phyloP scores from a whole-genome alignment of 1,284 basidiomycete species.

The Butyriboletus appendiculatus region DNA sequence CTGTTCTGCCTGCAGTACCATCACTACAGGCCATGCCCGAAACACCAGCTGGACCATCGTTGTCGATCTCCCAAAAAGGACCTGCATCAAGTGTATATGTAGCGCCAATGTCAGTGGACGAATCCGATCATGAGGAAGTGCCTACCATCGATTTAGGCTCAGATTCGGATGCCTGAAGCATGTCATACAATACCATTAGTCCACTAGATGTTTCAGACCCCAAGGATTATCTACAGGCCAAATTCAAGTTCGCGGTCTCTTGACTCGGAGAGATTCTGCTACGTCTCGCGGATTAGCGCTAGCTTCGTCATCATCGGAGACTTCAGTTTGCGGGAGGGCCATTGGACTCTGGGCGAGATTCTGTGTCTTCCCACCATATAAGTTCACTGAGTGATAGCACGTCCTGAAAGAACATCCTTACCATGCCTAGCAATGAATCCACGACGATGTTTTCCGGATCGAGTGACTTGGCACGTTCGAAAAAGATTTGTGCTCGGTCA shows the following conservation, averaged over 20 bases:
- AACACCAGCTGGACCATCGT: not conserved
- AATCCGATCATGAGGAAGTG: slow-evolving; percentile 53
- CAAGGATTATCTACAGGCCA: not conserved
- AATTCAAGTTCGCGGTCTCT: slow-evolving; percentile 22
- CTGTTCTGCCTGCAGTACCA: not conserved
- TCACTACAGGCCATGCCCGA: not conserved
- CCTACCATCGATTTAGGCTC: slow-evolving; percentile 55
- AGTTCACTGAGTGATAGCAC: not conserved
- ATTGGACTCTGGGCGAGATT: slow-evolving; percentile 17
- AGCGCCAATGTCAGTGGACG: slow-evolving; percentile 27
- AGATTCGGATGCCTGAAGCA: slow-evolving; percentile 41
- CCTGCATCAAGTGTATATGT: not conserved
- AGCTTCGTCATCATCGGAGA: slow-evolving; percentile 52
- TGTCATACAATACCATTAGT: not conserved
- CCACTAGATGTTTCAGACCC: not conserved
- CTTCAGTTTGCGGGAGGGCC: slow-evolving; percentile 25
- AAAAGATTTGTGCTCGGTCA: slow-evolving; percentile 61
- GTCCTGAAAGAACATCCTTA: slow-evolving; percentile 10
- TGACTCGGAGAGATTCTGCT: slow-evolving; percentile 19
- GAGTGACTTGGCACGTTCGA: slow-evolving; percentile 59
- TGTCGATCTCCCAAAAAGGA: slow-evolving; percentile 7
- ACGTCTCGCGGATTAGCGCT: slow-evolving; percentile 3
- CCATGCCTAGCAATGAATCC: slow-evolving; percentile 54
- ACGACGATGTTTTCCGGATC: slow-evolving; percentile 61
- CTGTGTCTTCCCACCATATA: slow-evolving; percentile 20